These are phyloP conservation scores for Annulohypoxylon stygium DNA, from an alignment of 495 filamentous ascomycete genomes.

Conservation along the genomic window DNA sequence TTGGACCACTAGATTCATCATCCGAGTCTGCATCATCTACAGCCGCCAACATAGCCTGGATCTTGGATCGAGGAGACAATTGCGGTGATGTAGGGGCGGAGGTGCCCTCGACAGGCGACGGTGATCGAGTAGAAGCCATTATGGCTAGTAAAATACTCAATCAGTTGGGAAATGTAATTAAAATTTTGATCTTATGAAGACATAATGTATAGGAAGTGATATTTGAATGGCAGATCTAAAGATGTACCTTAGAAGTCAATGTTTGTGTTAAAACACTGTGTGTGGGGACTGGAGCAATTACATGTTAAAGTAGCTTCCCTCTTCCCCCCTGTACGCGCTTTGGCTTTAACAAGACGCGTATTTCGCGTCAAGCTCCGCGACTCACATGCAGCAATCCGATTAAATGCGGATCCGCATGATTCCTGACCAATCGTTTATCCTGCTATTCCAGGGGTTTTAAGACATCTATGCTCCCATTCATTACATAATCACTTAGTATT, in stretches of 20 bases:
- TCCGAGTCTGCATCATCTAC: conserved; percentile 71
- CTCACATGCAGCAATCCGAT: conserved; percentile 32
- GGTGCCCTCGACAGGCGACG: conserved; percentile 51
- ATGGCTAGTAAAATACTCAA: conserved; percentile 39
- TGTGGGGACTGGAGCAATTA: conserved; percentile 40
- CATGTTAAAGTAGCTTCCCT: neutral
- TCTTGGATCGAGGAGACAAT: conserved; percentile 77
- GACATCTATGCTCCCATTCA: neutral
- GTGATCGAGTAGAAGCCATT: conserved; percentile 61
- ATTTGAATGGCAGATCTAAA: conserved; percentile 25
- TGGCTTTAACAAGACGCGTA: conserved; percentile 37
- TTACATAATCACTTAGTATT: conserved; percentile 2
- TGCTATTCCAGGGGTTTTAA: neutral
- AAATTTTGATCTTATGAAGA: conserved; percentile 24
- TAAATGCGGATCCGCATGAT: conserved; percentile 10
- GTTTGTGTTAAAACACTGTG: conserved; percentile 30
- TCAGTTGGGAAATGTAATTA: conserved; percentile 8
- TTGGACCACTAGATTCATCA: conserved; percentile 51
- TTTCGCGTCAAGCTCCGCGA: conserved; percentile 42
- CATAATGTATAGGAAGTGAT: conserved; percentile 27
- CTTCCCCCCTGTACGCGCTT: conserved; percentile 36
- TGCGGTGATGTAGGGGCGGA: conserved; percentile 50
- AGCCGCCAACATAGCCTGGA: conserved; percentile 74
- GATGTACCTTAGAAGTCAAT: conserved; percentile 21
- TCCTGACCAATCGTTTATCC: conserved; percentile 14